phyloP scores from a whole-genome alignment of 495 filamentous ascomycete genomes.

The Trichocladium uniseriatum region DNA sequence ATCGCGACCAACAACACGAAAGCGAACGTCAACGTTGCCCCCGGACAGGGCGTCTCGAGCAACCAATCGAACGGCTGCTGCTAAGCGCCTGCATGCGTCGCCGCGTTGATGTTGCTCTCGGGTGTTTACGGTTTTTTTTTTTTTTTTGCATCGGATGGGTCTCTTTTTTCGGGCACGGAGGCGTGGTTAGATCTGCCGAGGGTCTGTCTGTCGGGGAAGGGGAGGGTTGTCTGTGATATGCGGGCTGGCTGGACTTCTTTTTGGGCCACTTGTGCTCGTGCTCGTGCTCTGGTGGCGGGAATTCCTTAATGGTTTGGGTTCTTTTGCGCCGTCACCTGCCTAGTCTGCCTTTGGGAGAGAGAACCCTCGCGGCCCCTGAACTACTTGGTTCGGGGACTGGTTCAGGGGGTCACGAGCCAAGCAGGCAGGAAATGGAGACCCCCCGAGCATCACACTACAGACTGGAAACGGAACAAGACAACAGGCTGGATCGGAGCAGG shows the following conservation, averaged over 20 bases:
- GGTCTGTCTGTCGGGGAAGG: neutral
- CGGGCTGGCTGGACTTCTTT: neutral
- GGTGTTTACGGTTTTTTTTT: slow-evolving; percentile 22
- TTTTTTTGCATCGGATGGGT: slow-evolving; percentile 20
- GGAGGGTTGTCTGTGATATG: neutral
- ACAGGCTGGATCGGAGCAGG: slow-evolving; percentile 8
- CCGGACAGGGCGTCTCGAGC: slow-evolving; percentile 89
- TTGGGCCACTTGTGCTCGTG: neutral
- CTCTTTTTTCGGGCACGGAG: slow-evolving; percentile 6
- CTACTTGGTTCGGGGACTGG: neutral
- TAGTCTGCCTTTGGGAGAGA: neutral
- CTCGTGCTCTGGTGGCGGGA: neutral
- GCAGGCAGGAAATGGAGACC: neutral
- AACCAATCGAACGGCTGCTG: slow-evolving; percentile 88
- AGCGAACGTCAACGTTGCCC: slow-evolving; percentile 88
- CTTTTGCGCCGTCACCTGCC: neutral
- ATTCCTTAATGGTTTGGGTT: neutral
- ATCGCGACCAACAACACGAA: slow-evolving; percentile 94
- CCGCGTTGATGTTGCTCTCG: slow-evolving; percentile 21
- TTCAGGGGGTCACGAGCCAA: neutral
- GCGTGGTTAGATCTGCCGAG: slow-evolving; percentile 16
- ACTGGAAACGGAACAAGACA: slow-evolving; percentile 6
- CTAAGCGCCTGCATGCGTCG: slow-evolving; percentile 44
- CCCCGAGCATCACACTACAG: neutral
- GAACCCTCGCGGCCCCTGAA: neutral